Conservation (phyloP, 257 asterid genomes). For the Thymus mandschuricus region DNA sequence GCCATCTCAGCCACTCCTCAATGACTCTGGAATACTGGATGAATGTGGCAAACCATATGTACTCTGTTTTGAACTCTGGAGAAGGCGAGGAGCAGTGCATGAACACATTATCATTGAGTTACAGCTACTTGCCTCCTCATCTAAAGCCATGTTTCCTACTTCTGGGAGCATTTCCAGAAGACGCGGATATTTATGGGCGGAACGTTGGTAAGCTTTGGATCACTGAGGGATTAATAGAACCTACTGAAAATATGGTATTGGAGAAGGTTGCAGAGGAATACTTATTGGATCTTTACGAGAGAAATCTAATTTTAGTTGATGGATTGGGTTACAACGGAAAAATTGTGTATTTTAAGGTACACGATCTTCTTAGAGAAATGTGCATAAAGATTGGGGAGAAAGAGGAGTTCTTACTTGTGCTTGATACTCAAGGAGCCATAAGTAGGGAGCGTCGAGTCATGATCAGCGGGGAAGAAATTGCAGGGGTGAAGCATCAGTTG, state of each 20-base stretch:
- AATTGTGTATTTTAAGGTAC: no score
- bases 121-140: background rate
- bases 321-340: no score
- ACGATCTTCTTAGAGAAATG: no score
- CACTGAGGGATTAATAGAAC: background rate
- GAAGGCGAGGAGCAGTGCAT: background rate
- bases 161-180: background rate
- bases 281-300: background rate
- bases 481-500: no score
- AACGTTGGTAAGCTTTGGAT: background rate
- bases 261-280: background rate
- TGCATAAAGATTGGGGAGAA: no score
- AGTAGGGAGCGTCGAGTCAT: no score
- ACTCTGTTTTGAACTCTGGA: background rate
- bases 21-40: background rate
- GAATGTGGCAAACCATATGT: background rate
- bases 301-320: no score
- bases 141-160: background rate
- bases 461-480: no score
- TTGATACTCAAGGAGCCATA: no score
- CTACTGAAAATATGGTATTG: background rate
- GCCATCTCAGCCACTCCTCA: no score
- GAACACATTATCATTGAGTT: background rate
- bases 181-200: no score
- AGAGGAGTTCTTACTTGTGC: no score